A percentile compares a stretch with the other conserved stretches of the same genome.
Conservation (phyloP, 345 rosid genomes). For the Viola odorata region DNA sequence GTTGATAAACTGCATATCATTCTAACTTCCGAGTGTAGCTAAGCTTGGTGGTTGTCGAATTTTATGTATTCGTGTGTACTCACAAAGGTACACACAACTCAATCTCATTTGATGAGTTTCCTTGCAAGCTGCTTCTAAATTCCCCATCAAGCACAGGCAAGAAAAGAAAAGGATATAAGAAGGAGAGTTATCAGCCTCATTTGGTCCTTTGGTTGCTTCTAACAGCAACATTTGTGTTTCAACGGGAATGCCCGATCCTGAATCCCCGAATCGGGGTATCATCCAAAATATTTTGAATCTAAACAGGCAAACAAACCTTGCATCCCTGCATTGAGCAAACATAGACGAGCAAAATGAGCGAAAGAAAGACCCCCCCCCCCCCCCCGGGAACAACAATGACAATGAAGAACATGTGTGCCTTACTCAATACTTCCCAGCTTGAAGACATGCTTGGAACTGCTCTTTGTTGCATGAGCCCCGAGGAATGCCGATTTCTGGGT, state of each 20-base stretch:
- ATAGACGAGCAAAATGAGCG: background rate
- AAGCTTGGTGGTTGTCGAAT: no score
- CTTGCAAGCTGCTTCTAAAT: constrained; percentile 51
- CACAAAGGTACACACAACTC: constrained; percentile 33
- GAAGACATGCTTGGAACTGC: constrained; percentile 40
- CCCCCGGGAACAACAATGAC: background rate
- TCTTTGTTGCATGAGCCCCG: constrained; percentile 37
- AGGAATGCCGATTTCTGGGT: constrained; percentile 36
- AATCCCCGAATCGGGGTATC: constrained; percentile 49
- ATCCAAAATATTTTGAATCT: constrained; percentile 52
- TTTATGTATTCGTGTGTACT: background rate
- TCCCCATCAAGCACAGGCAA: constrained; percentile 46
- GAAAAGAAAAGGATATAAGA: constrained; percentile 40
- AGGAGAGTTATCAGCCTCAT: constrained; percentile 17
- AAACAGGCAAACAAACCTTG: constrained; percentile 37
- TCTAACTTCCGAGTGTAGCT: no score
- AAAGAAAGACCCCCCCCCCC: no score
- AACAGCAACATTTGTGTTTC: constrained; percentile 64
- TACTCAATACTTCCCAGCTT: constrained; percentile 48
- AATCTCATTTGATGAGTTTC: constrained; percentile 43
- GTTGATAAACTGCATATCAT: no score
- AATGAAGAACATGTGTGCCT: background rate
- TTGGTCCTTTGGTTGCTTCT: constrained; percentile 24
- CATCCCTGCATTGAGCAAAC: constrained; percentile 27
- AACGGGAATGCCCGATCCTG: constrained; percentile 44